A percentile compares a stretch with the other conserved stretches of the same genome.
Evolutionary conservation across 1,139 yeast species (phyloP).

Genomic region (Meyerozyma athensensis): DNA sequence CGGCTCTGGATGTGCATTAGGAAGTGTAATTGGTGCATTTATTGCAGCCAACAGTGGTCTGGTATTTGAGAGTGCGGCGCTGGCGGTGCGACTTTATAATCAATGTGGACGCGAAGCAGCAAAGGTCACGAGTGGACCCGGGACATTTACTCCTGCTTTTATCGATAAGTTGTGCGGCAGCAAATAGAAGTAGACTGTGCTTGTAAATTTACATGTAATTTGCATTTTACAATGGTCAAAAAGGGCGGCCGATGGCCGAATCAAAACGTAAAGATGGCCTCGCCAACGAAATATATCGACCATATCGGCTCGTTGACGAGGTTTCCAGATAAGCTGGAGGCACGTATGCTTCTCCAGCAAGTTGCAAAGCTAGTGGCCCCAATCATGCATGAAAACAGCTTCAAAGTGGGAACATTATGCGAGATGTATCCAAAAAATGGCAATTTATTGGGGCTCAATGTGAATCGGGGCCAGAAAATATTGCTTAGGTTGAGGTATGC

Average conservation of each 20-base stretch:
- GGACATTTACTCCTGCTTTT: slow-evolving; percentile 9
- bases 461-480: slow-evolving; percentile 77
- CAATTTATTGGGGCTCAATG: slow-evolving; percentile 72
- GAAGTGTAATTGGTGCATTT: slow-evolving; percentile 64
- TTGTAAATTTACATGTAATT: not conserved
- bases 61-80: slow-evolving; percentile 45
- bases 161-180: slow-evolving; percentile 8
- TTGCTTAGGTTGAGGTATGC: slow-evolving; percentile 66
- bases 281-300: slow-evolving; percentile 21
- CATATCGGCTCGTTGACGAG: slow-evolving; percentile 55
- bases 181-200: no score
- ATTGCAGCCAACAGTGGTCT: slow-evolving; percentile 43
- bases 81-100: slow-evolving; percentile 62
- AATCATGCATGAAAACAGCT: slow-evolving; percentile 61
- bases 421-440: slow-evolving; percentile 82
- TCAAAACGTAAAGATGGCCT: not conserved
- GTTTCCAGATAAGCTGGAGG: slow-evolving; percentile 52
- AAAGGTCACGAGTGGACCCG: slow-evolving; percentile 6
- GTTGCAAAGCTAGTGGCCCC: slow-evolving; percentile 66
- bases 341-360: slow-evolving; percentile 54
- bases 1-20: slow-evolving; percentile 85
- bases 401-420: slow-evolving; percentile 63
- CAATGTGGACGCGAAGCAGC: slow-evolving; percentile 61
- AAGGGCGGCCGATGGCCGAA: slow-evolving; percentile 1
- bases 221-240: not conserved